A percentile compares a stretch with the other conserved stretches of the same genome.
These are phyloP conservation scores for Colletotrichum tabaci DNA, from an alignment of 2,329 filamentous ascomycete species.

Conservation along the genomic window DNA sequence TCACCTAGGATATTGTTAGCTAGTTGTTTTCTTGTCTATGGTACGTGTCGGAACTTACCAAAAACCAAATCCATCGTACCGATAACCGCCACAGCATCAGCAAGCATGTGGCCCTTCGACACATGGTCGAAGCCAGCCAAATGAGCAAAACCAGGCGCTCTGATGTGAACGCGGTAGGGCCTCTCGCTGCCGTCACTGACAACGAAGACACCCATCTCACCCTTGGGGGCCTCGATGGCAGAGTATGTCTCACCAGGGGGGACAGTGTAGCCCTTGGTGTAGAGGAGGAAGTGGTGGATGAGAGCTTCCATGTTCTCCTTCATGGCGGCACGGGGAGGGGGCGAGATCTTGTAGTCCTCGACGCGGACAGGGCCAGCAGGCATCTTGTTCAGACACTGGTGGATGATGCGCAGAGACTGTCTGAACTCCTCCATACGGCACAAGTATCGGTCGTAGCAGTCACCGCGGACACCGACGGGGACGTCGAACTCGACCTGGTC, in stretches of 20 bases:
- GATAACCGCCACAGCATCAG: slow-evolving; percentile 97
- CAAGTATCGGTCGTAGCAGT: slow-evolving; percentile 99
- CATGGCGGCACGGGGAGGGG: slow-evolving; percentile 96
- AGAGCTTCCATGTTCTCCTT: slow-evolving; percentile 99
- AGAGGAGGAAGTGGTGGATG: slow-evolving; percentile 98
- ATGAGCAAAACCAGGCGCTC: slow-evolving; percentile 96
- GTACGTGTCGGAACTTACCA: slow-evolving; percentile 67
- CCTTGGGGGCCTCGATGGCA: slow-evolving; percentile 99
- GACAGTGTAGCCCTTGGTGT: slow-evolving; percentile 98
- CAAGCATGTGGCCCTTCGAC: slow-evolving; percentile 90
- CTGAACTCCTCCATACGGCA: slow-evolving; percentile 99
- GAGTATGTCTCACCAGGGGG: slow-evolving; percentile 98
- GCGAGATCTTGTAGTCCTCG: slow-evolving; percentile 98
- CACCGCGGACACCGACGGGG: slow-evolving; percentile 94
- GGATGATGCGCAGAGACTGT: slow-evolving; percentile 97
- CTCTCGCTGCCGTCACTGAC: slow-evolving; percentile 97
- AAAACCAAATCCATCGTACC: slow-evolving; percentile 92
- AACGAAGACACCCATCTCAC: slow-evolving; percentile 98
- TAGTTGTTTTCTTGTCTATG: background rate
- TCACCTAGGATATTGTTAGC: slow-evolving; percentile 66
- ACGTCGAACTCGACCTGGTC: slow-evolving; percentile 98
- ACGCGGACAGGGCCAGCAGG: slow-evolving; percentile 93
- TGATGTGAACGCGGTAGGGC: slow-evolving; percentile 97
- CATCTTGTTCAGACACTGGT: slow-evolving; percentile 99
- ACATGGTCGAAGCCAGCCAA: slow-evolving; percentile 95